These are phyloP conservation scores for Cyberlindnera euphorbiae DNA, from an alignment of 805 yeast species.

Conservation along the genomic window DNA sequence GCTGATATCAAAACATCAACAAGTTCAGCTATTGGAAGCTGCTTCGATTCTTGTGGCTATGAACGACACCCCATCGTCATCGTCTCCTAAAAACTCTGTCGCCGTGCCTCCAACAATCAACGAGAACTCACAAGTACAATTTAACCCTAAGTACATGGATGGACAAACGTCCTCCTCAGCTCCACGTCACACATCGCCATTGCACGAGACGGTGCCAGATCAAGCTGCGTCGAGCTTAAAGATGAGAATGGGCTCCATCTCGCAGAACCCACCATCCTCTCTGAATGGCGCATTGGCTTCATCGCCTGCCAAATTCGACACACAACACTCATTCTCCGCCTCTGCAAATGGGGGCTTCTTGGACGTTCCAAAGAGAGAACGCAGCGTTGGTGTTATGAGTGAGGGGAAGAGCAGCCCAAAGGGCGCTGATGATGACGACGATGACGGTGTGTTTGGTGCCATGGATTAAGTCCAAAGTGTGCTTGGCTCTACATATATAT, in stretches of 20 bases:
- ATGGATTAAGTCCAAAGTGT: constrained; percentile 29
- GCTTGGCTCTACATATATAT: background rate
- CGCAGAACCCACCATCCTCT: constrained; percentile 41
- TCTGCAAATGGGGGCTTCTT: constrained; percentile 30
- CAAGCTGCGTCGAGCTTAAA: constrained; percentile 11
- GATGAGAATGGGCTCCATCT: constrained; percentile 37
- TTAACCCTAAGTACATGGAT: constrained; percentile 16
- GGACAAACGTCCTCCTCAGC: too few relatives aligned
- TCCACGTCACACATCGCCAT: constrained; percentile 5
- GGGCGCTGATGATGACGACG: constrained; percentile 8
- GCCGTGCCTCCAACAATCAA: constrained; percentile 13
- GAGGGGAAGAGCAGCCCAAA: constrained; percentile 11
- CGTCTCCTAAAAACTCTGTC: constrained; percentile 9
- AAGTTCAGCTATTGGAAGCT: constrained; percentile 24
- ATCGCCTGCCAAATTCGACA: constrained; percentile 13
- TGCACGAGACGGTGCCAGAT: constrained; percentile 7
- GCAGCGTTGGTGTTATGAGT: background rate
- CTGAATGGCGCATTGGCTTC: constrained; percentile 8
- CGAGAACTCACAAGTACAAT: constrained; percentile 8
- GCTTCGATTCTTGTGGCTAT: constrained; percentile 24
- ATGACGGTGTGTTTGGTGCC: constrained; percentile 34
- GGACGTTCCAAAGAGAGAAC: constrained; percentile 24
- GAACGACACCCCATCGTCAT: constrained; percentile 13
- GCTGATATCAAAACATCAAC: constrained; percentile 42
- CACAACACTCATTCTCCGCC: background rate